Evolutionary conservation across 179 eudicot genomes (phyloP).

Genomic region (Silene coronaria): DNA sequence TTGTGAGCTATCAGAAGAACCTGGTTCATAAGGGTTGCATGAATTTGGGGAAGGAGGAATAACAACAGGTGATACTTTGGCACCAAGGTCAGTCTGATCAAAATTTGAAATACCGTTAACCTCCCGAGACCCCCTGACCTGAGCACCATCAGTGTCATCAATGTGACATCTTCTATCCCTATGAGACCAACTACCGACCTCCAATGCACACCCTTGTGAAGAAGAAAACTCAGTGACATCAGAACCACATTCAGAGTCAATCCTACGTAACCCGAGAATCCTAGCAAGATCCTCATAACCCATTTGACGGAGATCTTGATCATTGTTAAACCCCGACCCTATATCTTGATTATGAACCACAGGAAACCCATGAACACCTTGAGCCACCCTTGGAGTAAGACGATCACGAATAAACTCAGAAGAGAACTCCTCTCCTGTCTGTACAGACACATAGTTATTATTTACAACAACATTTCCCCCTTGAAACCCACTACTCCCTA

Average conservation of each 20-base stretch:
- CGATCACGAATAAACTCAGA: slow-evolving; percentile 71
- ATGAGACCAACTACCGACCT: slow-evolving; percentile 31
- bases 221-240: slow-evolving; percentile 39
- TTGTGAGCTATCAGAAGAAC: slow-evolving; percentile 39
- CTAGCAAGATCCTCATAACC: slow-evolving; percentile 53
- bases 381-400: slow-evolving; percentile 30
- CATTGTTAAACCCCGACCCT: slow-evolving; percentile 28
- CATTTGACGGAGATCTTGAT: slow-evolving; percentile 29
- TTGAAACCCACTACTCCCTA: slow-evolving; percentile 26
- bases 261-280: slow-evolving; percentile 41
- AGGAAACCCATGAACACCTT: slow-evolving; percentile 18
- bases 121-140: slow-evolving; percentile 23
- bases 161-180: slow-evolving; percentile 28
- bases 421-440: slow-evolving; percentile 89
- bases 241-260: slow-evolving; percentile 44
- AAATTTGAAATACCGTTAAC: slow-evolving; percentile 23
- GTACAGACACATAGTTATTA: slow-evolving; percentile 54
- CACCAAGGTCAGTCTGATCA: slow-evolving; percentile 29
- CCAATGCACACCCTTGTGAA: slow-evolving; percentile 32
- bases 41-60: slow-evolving; percentile 36
- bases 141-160: slow-evolving; percentile 24
- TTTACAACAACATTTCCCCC: slow-evolving; percentile 30
- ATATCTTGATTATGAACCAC: slow-evolving; percentile 28
- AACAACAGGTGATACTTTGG: slow-evolving; percentile 34
- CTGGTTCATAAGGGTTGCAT: slow-evolving; percentile 29